Evolutionary conservation across 2,329 filamentous ascomycete genomes (phyloP).

Genomic region (Tolypocladium guangdongense): DNA sequence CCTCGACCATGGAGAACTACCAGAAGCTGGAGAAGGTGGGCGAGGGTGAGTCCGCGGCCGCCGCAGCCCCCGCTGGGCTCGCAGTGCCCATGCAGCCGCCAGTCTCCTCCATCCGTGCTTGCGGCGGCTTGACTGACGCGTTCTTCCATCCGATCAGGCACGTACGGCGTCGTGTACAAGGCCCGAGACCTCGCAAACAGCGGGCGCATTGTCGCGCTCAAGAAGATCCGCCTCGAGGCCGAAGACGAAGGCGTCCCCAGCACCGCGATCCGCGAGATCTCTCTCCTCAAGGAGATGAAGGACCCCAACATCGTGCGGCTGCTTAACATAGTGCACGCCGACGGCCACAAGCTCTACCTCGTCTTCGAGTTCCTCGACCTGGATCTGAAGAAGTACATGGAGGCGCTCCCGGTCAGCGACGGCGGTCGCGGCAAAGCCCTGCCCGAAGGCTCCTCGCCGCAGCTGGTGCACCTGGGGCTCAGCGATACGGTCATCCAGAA

Average conservation of each 20-base stretch:
- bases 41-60: slow-evolving; percentile 53
- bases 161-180: slow-evolving; percentile 93
- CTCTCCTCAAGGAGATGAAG: slow-evolving; percentile 87
- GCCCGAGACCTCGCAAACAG: slow-evolving; percentile 73
- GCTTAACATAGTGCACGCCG: slow-evolving; percentile 86
- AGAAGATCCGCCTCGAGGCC: slow-evolving; percentile 91
- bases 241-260: slow-evolving; percentile 91
- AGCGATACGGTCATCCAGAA: slow-evolving; percentile 78
- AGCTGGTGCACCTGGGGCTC: slow-evolving; percentile 57
- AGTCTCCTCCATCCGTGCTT: background rate
- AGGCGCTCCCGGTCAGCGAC: slow-evolving; percentile 72
- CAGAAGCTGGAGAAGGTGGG: slow-evolving; percentile 95
- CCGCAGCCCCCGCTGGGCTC: background rate
- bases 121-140: slow-evolving; percentile 1
- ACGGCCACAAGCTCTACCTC: slow-evolving; percentile 89
- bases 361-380: slow-evolving; percentile 88
- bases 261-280: slow-evolving; percentile 90
- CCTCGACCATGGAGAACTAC: slow-evolving; percentile 72
- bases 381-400: slow-evolving; percentile 95
- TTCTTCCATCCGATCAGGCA: slow-evolving; percentile 44
- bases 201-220: slow-evolving; percentile 80
- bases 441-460: slow-evolving; percentile 60
- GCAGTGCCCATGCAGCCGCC: background rate
- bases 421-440: slow-evolving; percentile 78
- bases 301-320: slow-evolving; percentile 83